A percentile compares a stretch with the other conserved stretches of the same genome.
These are phyloP conservation scores for Musa troglodytarum DNA, from an alignment of 176 grass and related monocot genomes.

Conservation along the genomic window DNA sequence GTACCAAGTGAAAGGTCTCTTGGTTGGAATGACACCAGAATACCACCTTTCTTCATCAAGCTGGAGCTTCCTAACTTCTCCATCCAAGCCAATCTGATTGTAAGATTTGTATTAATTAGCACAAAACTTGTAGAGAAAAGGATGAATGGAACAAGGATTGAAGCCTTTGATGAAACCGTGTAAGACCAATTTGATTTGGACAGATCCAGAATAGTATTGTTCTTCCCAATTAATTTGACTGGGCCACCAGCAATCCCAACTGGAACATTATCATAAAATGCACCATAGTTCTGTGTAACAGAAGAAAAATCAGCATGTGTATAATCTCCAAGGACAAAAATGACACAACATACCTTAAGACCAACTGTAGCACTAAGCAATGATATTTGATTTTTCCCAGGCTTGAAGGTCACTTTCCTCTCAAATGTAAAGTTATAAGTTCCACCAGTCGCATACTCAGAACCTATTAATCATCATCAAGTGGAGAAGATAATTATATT, in stretches of 20 bases:
- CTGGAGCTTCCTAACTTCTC: constrained; percentile 44
- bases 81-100: constrained; percentile 39
- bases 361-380: constrained; percentile 68
- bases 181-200: constrained; percentile 53
- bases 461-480: constrained; percentile 15
- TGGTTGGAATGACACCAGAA: constrained; percentile 30
- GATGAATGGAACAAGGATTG: neutral
- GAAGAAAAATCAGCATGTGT: neutral
- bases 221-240: constrained; percentile 16
- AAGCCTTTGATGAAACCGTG: constrained; percentile 23
- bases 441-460: constrained; percentile 24
- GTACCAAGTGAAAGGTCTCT: constrained; percentile 77
- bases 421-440: constrained; percentile 19
- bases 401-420: constrained; percentile 4
- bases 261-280: constrained; percentile 15
- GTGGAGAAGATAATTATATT: too few relatives aligned
- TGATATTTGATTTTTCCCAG: constrained; percentile 40
- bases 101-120: neutral
- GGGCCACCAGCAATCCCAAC: constrained; percentile 28
- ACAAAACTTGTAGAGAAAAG: neutral
- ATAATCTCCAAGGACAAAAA: neutral
- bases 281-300: constrained; percentile 30
- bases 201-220: constrained; percentile 25
- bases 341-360: constrained; percentile 32
- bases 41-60: constrained; percentile 29